Evolutionary conservation across 352 stramenopile species (phyloP).

Genomic region (Phytophthora agathidicida): DNA sequence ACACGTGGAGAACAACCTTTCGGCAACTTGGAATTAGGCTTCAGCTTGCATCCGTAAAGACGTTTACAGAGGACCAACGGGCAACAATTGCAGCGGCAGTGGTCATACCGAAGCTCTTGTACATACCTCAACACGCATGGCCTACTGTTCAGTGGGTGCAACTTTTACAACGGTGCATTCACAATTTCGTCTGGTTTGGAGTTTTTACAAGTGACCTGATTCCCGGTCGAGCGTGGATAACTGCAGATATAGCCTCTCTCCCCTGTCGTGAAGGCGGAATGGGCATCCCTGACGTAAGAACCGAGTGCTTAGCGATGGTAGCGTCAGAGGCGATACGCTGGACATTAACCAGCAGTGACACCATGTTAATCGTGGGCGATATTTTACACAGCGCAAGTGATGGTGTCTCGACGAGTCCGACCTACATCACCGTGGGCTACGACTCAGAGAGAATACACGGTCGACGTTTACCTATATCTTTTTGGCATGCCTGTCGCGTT

Average conservation of each 20-base stretch:
- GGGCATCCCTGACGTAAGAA: not conserved
- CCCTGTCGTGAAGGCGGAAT: not conserved
- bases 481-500: too few species aligned
- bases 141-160: not conserved
- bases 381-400: too few species aligned
- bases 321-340: too few species aligned
- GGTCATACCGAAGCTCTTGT: conserved; percentile 2
- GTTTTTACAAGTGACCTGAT: not conserved
- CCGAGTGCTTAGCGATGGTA: not conserved
- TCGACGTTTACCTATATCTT: too few species aligned
- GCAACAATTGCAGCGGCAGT: not conserved
- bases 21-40: not conserved
- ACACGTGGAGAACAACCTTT: not conserved
- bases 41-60: not conserved
- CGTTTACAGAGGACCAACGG: conserved; percentile 3
- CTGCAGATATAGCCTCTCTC: not conserved
- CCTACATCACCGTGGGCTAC: too few species aligned
- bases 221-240: not conserved
- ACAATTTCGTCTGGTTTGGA: conserved; percentile 6
- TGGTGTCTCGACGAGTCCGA: too few species aligned
- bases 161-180: not conserved
- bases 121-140: conserved; percentile 6
- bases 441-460: too few species aligned
- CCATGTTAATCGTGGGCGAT: too few species aligned
- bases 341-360: too few species aligned